Conservation (phyloP, 768 basidiomycete species). For the Panus rudis region DNA sequence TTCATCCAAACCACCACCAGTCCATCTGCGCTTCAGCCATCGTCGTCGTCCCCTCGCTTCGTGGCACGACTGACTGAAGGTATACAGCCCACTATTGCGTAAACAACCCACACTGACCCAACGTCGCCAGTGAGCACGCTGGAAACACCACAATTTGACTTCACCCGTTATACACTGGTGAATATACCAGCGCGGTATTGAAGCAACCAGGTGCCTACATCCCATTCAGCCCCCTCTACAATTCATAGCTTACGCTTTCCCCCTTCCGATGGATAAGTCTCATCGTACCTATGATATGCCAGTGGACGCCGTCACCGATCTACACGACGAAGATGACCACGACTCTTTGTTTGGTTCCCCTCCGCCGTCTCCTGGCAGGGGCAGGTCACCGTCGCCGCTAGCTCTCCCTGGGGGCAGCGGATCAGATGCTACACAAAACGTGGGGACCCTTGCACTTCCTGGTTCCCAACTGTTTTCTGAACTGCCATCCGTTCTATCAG, state of each 20-base stretch:
- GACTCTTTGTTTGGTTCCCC: conserved; percentile 80
- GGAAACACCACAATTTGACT: no score
- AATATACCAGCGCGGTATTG: no score
- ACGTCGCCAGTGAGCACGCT: no score
- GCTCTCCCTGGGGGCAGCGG: conserved; percentile 52
- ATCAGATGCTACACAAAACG: conserved; percentile 62
- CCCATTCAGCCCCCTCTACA: not conserved
- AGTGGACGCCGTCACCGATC: conserved; percentile 7
- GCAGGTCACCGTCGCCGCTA: conserved; percentile 69
- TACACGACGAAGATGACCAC: conserved; percentile 37
- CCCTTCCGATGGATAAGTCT: no score
- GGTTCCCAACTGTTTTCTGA: conserved; percentile 87
- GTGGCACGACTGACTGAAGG: no score
- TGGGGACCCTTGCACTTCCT: conserved; percentile 98
- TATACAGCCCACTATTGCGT: no score
- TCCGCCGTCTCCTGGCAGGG: conserved; percentile 62
- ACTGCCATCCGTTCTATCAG: conserved; percentile 60
- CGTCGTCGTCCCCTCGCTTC: no score
- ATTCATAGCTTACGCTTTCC: conserved; percentile 1
- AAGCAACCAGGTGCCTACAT: not conserved
- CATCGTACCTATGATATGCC: conserved; percentile 9
- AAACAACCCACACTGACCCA: no score
- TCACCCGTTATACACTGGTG: no score
- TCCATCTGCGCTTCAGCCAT: no score
- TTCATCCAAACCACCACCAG: no score